Percentiles rank a stretch among this genome's conserved stretches.
These are phyloP conservation scores for Bryoerythrophyllum caledonicum DNA, from an alignment of 225 moss, liverwort and hornwort genomes.

Conservation along the genomic window DNA sequence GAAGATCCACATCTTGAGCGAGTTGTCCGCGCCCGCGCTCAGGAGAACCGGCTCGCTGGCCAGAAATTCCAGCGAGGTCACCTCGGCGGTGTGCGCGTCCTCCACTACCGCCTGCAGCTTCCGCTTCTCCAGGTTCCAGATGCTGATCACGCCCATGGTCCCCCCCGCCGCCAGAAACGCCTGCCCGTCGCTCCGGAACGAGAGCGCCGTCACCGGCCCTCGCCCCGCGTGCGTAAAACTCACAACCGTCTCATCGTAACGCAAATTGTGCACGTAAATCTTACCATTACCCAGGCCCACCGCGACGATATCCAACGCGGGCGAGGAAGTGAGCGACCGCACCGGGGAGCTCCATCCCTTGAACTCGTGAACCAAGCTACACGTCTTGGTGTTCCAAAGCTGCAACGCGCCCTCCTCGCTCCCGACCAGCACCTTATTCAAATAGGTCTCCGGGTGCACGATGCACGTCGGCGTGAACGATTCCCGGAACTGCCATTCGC, in stretches of 20 bases:
- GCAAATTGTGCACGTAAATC: slow-evolving; percentile 79
- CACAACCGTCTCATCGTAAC: slow-evolving; percentile 80
- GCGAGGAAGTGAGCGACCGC: slow-evolving; percentile 71
- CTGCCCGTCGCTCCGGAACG: slow-evolving; percentile 96
- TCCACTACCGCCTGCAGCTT: slow-evolving; percentile 82
- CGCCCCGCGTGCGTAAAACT: slow-evolving; percentile 72
- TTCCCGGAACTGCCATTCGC: slow-evolving; percentile 75
- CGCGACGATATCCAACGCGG: slow-evolving; percentile 84
- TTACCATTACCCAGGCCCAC: slow-evolving; percentile 84
- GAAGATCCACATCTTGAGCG: slow-evolving; percentile 99
- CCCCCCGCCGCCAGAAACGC: slow-evolving; percentile 91
- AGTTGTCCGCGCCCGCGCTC: slow-evolving; percentile 83
- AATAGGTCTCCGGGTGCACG: slow-evolving; percentile 96
- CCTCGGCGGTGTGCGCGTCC: slow-evolving; percentile 71
- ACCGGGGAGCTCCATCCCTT: slow-evolving; percentile 82
- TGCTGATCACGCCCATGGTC: slow-evolving; percentile 76
- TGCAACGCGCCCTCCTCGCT: slow-evolving; percentile 91
- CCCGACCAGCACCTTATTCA: slow-evolving; percentile 89
- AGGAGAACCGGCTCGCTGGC: slow-evolving; percentile 88
- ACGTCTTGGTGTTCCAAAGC: slow-evolving; percentile 83
- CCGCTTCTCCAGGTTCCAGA: slow-evolving; percentile 94
- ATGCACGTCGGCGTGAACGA: slow-evolving; percentile 92
- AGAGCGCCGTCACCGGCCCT: slow-evolving; percentile 83
- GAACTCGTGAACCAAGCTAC: slow-evolving; percentile 72
- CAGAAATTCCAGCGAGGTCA: slow-evolving; percentile 73